Percentiles rank a stretch among this genome's conserved stretches.
These are phyloP conservation scores for Phlebiopsis flavidoalba DNA, from an alignment of 768 basidiomycete species.

Conservation along the genomic window DNA sequence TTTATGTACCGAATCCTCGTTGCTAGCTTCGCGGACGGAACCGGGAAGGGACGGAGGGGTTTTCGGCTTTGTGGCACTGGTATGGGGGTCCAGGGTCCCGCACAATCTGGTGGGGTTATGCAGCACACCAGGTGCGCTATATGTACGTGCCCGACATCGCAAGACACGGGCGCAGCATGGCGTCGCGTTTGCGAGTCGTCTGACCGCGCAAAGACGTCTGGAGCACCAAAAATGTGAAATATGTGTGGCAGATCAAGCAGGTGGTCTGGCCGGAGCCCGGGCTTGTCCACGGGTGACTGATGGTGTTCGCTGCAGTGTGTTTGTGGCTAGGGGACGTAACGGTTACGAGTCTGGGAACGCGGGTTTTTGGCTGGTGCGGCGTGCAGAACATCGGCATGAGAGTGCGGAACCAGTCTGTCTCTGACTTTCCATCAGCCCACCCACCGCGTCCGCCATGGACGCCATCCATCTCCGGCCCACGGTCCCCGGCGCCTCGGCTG, in stretches of 20 bases:
- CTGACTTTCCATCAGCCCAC: too few species aligned
- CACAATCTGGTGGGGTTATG: neutral
- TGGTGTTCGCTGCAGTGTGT: neutral
- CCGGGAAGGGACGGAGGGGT: slow-evolving; percentile 18
- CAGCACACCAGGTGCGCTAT: neutral
- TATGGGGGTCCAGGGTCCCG: slow-evolving; percentile 1
- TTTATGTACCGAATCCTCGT: slow-evolving; percentile 21
- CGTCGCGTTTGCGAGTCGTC: slow-evolving; percentile 1
- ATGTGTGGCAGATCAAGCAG: slow-evolving; percentile 1
- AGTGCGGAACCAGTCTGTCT: neutral
- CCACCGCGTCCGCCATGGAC: neutral
- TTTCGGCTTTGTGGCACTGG: slow-evolving; percentile 10
- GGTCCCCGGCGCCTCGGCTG: neutral
- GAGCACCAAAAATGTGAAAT: slow-evolving; percentile 6
- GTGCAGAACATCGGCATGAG: neutral
- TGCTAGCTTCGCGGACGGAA: slow-evolving; percentile 23
- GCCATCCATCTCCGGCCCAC: neutral
- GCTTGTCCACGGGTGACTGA: neutral
- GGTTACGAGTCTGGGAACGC: neutral
- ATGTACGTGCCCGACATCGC: neutral
- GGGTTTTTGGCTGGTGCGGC: neutral
- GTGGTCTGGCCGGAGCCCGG: slow-evolving; percentile 7
- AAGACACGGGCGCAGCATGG: neutral
- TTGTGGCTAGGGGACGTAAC: neutral
- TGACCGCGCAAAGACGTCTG: neutral